Percentiles rank a stretch among this genome's conserved stretches.
These are phyloP conservation scores for Botryotinia convoluta DNA, from an alignment of 2,329 filamentous ascomycete genomes.

Conservation along the genomic window DNA sequence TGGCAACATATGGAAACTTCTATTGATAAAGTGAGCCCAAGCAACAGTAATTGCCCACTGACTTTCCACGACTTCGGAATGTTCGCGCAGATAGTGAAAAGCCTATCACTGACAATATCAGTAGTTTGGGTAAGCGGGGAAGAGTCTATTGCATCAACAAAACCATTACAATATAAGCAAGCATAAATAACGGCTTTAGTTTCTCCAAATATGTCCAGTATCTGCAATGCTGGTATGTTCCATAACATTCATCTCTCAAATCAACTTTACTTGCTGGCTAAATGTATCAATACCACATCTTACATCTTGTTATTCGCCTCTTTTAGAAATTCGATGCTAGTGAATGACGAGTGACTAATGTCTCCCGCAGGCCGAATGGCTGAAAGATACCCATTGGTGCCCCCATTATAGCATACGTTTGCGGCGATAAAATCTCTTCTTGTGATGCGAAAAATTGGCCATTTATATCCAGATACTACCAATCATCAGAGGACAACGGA, in stretches of 20 bases:
- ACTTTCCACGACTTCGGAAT: not conserved
- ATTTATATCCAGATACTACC: not conserved
- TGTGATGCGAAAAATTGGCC: not conserved
- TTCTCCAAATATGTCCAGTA: not conserved
- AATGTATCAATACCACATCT: not conserved
- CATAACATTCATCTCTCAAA: not conserved
- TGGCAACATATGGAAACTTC: not conserved
- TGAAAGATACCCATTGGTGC: fast-evolving
- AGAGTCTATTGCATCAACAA: not conserved
- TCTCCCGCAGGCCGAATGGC: not conserved
- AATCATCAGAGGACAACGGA: not conserved
- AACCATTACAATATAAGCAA: not conserved
- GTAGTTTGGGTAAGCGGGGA: not conserved
- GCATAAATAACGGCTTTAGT: not conserved
- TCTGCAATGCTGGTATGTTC: not conserved
- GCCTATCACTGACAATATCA: not conserved
- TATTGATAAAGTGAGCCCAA: not conserved
- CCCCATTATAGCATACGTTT: not conserved
- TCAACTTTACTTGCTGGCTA: not conserved
- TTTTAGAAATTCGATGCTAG: not conserved
- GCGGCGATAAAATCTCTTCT: not conserved
- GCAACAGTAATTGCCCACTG: not conserved
- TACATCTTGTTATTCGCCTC: not conserved
- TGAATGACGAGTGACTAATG: not conserved
- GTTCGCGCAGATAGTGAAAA: not conserved